phyloP scores from a whole-genome alignment of 495 filamentous ascomycete genomes.

The Tuber microsphaerosporum region DNA sequence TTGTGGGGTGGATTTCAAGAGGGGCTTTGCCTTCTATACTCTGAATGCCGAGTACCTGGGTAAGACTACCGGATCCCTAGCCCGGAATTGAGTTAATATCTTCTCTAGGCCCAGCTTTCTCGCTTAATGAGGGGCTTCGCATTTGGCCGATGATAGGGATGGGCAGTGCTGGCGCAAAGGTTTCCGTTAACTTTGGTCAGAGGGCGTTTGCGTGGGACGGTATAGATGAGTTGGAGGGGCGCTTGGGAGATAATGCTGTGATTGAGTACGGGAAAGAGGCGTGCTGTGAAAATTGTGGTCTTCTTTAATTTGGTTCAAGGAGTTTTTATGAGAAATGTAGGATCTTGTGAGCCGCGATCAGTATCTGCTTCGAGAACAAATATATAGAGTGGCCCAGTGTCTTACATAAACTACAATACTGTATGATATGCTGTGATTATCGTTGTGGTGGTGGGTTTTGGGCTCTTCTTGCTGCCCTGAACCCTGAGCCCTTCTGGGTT shows the following conservation, averaged over 20 bases:
- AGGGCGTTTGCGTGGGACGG: neutral
- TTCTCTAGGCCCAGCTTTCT: neutral
- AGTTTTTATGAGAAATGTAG: neutral
- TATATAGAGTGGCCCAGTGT: neutral
- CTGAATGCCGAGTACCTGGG: neutral
- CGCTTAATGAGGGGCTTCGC: neutral
- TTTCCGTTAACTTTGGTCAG: neutral
- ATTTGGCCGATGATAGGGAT: conserved; percentile 1
- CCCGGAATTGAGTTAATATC: neutral
- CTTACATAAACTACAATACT: neutral
- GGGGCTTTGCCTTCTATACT: conserved; percentile 1
- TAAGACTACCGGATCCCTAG: neutral
- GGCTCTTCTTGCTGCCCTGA: neutral
- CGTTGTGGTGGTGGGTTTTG: neutral
- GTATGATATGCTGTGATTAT: neutral
- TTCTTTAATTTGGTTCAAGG: neutral
- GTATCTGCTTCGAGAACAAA: neutral
- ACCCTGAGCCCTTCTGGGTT: neutral
- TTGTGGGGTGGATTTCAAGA: neutral
- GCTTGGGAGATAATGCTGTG: neutral
- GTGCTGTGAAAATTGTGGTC: neutral
- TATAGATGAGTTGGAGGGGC: neutral
- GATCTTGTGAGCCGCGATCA: neutral
- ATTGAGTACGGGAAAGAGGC: neutral
- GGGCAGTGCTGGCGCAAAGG: neutral